Percentiles rank a stretch among this genome's conserved stretches.
phyloP scores from a whole-genome alignment of 352 stramenopile genomes.

The Phytophthora rubi region DNA sequence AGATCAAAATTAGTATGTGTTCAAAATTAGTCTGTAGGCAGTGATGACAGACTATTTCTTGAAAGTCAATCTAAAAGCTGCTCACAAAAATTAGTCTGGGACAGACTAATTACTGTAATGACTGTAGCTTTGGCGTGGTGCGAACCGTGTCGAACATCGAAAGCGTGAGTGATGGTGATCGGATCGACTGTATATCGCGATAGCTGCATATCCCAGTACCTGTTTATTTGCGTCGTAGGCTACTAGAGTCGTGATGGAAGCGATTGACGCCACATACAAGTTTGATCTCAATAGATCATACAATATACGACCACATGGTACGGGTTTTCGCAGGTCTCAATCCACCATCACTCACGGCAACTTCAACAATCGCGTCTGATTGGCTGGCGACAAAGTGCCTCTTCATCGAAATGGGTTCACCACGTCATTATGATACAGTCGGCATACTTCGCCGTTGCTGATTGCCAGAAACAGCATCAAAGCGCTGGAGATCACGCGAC shows the following conservation, averaged over 20 bases:
- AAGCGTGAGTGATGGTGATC: constrained; percentile 3
- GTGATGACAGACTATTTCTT: too few species aligned
- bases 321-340: constrained; percentile 19
- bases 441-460: background rate
- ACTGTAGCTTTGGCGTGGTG: background rate
- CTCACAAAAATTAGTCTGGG: too few species aligned
- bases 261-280: background rate
- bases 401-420: constrained; percentile 22
- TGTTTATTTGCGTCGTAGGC: background rate
- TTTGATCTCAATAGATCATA: background rate
- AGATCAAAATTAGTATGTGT: too few species aligned
- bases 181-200: background rate
- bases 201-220: background rate
- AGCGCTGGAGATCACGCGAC: background rate
- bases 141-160: constrained; percentile 3
- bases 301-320: background rate
- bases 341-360: constrained; percentile 33
- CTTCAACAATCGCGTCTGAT: constrained; percentile 23
- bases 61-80: too few species aligned
- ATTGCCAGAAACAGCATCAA: background rate
- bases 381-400: constrained; percentile 3
- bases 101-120: too few species aligned
- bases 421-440: constrained; percentile 13
- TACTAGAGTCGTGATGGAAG: background rate
- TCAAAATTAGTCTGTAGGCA: too few species aligned